Evolutionary conservation across 1,139 yeast genomes (phyloP), one percentile per base, ranked within the genome.

Genomic region (Wickerhamomyces sp.): DNA sequence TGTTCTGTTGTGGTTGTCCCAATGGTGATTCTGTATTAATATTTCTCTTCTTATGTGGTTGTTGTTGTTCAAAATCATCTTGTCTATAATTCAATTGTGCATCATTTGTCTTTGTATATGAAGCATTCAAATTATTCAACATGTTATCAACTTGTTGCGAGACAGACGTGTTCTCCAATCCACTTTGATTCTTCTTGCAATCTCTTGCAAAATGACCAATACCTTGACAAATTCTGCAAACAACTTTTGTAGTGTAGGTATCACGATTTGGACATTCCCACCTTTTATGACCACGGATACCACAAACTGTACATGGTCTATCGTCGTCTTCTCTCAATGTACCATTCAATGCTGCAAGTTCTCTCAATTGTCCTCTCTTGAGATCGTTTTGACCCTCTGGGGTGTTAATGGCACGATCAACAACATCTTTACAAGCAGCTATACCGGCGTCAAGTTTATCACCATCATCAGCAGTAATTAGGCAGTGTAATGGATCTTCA

Each of bases 331-430:
- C 95, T 37, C 97, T 71, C 32, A 88, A 68, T 0, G 98, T 93
- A 61, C 99, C 99, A 62, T 91, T 93, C 40, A 91, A 68, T 13
- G 86, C 81, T 0, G 99, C 99, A 49, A 93, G 68, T 52, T 91
- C 96, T 44, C 96, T 70, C 45, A 93, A 68, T 57, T 93, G 99
- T 30, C 84, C 88, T 38, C 96, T 68, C 55, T 93, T 93, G 58
- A 86, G 69, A 45, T 87, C 95, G 59, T 91, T 91, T 55, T 87
- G 94, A 2, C 95, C 96, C 46, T 82, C 91, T 1, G 98, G 98
- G 0, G 95, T 79, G 16, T 80, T 72, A 2, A 91, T 85, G 2
- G 87, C 95, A 44, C 84, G 84, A 36, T 84, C 79, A 24, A 93
- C 78, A 34, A 91, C 78, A 43, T 76, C 78, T 51, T 86, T 78